Conservation (phyloP, 2,329 filamentous ascomycete genomes). For the Beauveria sp. region DNA sequence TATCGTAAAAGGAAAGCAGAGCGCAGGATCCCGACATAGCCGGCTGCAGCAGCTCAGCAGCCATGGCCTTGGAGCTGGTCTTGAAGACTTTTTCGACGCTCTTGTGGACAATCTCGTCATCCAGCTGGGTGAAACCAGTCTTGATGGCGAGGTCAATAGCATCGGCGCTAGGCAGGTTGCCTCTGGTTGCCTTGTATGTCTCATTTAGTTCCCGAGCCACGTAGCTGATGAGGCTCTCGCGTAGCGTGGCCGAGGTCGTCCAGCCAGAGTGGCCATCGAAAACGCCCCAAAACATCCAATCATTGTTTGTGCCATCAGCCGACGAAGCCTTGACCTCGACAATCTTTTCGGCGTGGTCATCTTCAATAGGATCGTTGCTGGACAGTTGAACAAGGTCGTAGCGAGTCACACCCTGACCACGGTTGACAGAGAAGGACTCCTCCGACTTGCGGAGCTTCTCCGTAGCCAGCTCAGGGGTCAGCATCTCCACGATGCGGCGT, state of each 20-base stretch:
- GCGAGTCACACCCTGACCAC: conserved; percentile 83
- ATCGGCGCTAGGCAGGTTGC: conserved; percentile 63
- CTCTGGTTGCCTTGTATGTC: conserved; percentile 70
- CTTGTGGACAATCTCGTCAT: conserved; percentile 90
- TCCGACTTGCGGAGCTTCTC: conserved; percentile 83
- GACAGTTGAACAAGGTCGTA: conserved; percentile 94
- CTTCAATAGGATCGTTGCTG: conserved; percentile 96
- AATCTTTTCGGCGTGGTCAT: conserved; percentile 97
- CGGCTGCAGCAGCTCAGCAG: conserved; percentile 84
- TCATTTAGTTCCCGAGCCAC: conserved; percentile 88
- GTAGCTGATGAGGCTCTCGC: conserved; percentile 84
- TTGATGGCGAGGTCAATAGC: conserved; percentile 90
- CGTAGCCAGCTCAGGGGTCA: conserved; percentile 89
- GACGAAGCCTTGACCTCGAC: conserved; percentile 70
- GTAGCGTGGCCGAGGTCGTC: conserved; percentile 94
- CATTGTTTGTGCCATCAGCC: conserved; percentile 45
- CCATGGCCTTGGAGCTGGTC: conserved; percentile 79
- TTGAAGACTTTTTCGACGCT: conserved; percentile 89
- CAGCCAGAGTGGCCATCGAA: conserved; percentile 97
- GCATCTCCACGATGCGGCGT: conserved; percentile 85
- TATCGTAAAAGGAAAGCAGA: conserved; percentile 93
- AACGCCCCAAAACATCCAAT: conserved; percentile 99
- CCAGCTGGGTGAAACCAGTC: conserved; percentile 77
- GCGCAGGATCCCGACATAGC: conserved; percentile 96
- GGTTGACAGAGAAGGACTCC: conserved; percentile 82